Conservation (phyloP, 2,329 filamentous ascomycete genomes). For the Cryphonectria nitschkei region DNA sequence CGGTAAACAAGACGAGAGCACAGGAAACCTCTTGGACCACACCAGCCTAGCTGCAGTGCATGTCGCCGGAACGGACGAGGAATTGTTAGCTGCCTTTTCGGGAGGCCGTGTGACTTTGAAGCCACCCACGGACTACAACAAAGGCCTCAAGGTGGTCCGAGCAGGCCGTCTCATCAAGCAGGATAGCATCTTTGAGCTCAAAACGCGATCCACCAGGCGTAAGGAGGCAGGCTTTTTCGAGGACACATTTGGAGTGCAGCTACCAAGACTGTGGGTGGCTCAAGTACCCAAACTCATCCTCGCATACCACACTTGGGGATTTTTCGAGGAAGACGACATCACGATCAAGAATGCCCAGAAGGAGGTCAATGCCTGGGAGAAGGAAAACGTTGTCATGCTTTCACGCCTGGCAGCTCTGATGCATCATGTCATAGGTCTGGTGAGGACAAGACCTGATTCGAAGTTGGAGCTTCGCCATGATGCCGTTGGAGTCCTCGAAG, state of each 20-base stretch:
- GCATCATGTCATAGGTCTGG: slow-evolving; percentile 31
- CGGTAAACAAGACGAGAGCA: background rate
- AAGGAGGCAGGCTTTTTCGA: slow-evolving; percentile 16
- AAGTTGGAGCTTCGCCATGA: slow-evolving; percentile 35
- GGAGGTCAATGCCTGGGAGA: slow-evolving; percentile 43
- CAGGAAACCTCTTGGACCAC: too few species aligned
- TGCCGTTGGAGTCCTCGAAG: slow-evolving; percentile 30
- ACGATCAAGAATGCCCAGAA: slow-evolving; percentile 45
- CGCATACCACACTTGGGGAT: slow-evolving; percentile 22
- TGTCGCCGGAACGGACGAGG: background rate
- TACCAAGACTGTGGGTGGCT: slow-evolving; percentile 26
- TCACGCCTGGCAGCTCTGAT: slow-evolving; percentile 38
- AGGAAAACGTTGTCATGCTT: slow-evolving; percentile 37
- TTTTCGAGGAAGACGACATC: slow-evolving; percentile 27
- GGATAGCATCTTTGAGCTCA: slow-evolving; percentile 25
- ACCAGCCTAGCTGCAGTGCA: background rate
- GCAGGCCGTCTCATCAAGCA: slow-evolving; percentile 18
- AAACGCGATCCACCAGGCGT: slow-evolving; percentile 23
- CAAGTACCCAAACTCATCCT: slow-evolving; percentile 26
- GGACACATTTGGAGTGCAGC: slow-evolving; percentile 21
- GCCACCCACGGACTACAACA: background rate
- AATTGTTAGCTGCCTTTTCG: slow-evolving; percentile 2
- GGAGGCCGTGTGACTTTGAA: slow-evolving; percentile 16
- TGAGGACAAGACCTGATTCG: slow-evolving; percentile 20
- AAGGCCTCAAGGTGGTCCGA: slow-evolving; percentile 6